phyloP scores from a whole-genome alignment of 306 rosid species.

The Sicyos edulis region DNA sequence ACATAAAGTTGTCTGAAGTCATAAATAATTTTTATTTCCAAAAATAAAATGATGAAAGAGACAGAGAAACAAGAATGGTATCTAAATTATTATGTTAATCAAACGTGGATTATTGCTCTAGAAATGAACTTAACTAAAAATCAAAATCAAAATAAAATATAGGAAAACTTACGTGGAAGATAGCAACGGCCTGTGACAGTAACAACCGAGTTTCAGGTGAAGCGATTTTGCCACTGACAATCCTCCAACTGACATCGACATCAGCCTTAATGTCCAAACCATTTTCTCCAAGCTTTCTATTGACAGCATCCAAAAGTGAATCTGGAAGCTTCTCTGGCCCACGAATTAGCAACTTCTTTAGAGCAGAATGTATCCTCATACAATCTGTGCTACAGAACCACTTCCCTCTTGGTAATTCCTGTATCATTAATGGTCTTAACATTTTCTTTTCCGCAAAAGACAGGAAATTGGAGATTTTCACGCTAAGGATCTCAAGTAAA shows the following conservation, averaged over 20 bases:
- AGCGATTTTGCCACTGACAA: slow-evolving; percentile 79
- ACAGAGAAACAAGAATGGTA: slow-evolving; percentile 1
- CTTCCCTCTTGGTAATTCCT: slow-evolving; percentile 92
- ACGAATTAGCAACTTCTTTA: slow-evolving; percentile 57
- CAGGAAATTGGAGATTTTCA: not conserved
- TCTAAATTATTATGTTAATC: not conserved
- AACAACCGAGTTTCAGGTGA: slow-evolving; percentile 77
- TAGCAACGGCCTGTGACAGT: slow-evolving; percentile 76
- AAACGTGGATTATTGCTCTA: not conserved
- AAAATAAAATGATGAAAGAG: not conserved
- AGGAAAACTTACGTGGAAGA: slow-evolving; percentile 60
- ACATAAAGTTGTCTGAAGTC: not conserved
- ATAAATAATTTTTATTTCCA: not conserved
- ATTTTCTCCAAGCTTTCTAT: slow-evolving; percentile 58
- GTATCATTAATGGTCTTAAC: slow-evolving; percentile 25
- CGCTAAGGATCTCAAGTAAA: slow-evolving; percentile 7
- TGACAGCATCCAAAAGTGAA: slow-evolving; percentile 56
- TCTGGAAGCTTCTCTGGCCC: slow-evolving; percentile 77
- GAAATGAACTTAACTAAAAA: slow-evolving; percentile 18
- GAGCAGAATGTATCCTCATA: slow-evolving; percentile 61
- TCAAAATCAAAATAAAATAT: slow-evolving; percentile 8
- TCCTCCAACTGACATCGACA: slow-evolving; percentile 83
- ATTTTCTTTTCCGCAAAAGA: slow-evolving; percentile 3
- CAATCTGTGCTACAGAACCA: slow-evolving; percentile 91
- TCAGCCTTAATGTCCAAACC: slow-evolving; percentile 41